These are phyloP conservation scores for Auricularia sp. DNA, from an alignment of 768 basidiomycete species.

Conservation along the genomic window DNA sequence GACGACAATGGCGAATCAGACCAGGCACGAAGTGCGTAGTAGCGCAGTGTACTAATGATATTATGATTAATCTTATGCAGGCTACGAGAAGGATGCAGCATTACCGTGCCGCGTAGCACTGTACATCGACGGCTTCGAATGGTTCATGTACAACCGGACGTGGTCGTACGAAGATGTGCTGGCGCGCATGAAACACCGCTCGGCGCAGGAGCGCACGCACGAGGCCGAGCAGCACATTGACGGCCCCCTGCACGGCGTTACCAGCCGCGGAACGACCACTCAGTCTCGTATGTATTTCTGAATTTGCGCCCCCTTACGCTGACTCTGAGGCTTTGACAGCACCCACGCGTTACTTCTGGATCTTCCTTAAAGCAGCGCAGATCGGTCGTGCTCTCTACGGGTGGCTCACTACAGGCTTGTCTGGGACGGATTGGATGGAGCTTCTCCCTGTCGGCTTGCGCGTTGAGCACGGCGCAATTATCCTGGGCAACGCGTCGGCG, in stretches of 20 bases:
- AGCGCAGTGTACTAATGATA: background rate
- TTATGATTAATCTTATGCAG: constrained; percentile 3
- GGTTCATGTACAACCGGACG: constrained; percentile 87
- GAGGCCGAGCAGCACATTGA: background rate
- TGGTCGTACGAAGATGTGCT: constrained; percentile 83
- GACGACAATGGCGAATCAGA: constrained; percentile 34
- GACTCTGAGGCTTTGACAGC: background rate
- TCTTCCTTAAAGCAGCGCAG: background rate
- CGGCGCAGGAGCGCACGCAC: constrained; percentile 20
- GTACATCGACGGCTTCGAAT: constrained; percentile 77
- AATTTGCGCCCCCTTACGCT: no score
- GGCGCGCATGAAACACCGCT: constrained; percentile 51
- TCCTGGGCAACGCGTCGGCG: constrained; percentile 79
- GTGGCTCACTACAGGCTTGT: constrained; percentile 54
- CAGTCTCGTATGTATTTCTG: no score
- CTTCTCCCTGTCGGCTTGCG: constrained; percentile 78
- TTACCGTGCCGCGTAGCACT: constrained; percentile 74
- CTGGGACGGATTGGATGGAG: constrained; percentile 68
- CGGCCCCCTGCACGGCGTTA: background rate
- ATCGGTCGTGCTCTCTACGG: background rate
- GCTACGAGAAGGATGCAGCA: constrained; percentile 17
- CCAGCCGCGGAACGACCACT: background rate
- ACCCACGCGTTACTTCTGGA: background rate
- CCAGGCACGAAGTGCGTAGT: constrained; percentile 30
- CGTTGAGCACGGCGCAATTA: constrained; percentile 68